Percentiles rank a stretch among this genome's conserved stretches.
These are phyloP conservation scores for Trichocomaceae sp. DNA, from an alignment of 2,329 filamentous ascomycete species.

Conservation along the genomic window DNA sequence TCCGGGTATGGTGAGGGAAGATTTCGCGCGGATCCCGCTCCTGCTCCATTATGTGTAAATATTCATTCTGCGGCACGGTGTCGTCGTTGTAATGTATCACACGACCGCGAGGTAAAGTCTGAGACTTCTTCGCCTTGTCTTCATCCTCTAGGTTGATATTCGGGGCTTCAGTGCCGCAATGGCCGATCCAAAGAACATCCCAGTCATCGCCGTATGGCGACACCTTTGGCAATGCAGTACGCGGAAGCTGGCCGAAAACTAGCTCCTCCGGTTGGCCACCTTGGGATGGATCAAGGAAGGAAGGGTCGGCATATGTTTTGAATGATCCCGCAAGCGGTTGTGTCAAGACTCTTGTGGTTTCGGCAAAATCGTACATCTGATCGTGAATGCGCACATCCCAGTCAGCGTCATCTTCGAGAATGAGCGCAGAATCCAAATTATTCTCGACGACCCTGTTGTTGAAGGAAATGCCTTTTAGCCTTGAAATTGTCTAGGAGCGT, in stretches of 20 bases:
- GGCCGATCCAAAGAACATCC: slow-evolving; percentile 49
- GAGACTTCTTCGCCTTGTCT: slow-evolving; percentile 25
- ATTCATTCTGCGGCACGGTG: slow-evolving; percentile 12
- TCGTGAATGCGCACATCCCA: slow-evolving; percentile 49
- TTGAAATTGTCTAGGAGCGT: neutral
- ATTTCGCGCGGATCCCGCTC: slow-evolving; percentile 12
- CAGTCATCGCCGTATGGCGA: slow-evolving; percentile 49
- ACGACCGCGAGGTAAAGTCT: slow-evolving; percentile 15
- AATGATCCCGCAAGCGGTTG: slow-evolving; percentile 17
- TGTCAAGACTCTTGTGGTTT: slow-evolving; percentile 26
- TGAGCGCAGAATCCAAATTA: slow-evolving; percentile 43
- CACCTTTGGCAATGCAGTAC: slow-evolving; percentile 14
- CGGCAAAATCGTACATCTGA: slow-evolving; percentile 41
- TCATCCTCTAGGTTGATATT: slow-evolving; percentile 26
- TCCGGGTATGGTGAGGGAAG: slow-evolving; percentile 31
- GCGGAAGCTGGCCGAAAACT: slow-evolving; percentile 8
- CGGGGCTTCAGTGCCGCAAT: slow-evolving; percentile 36
- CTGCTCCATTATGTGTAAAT: slow-evolving; percentile 15
- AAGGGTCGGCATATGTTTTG: slow-evolving; percentile 14
- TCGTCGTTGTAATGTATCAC: slow-evolving; percentile 14
- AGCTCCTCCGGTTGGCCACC: slow-evolving; percentile 10
- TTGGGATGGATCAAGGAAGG: slow-evolving; percentile 10
- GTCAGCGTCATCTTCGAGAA: slow-evolving; percentile 53
- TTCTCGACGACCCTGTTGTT: slow-evolving; percentile 37
- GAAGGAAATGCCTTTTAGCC: neutral